phyloP scores from a whole-genome alignment of 2,329 filamentous ascomycete species.

The Monosporascus sp. region DNA sequence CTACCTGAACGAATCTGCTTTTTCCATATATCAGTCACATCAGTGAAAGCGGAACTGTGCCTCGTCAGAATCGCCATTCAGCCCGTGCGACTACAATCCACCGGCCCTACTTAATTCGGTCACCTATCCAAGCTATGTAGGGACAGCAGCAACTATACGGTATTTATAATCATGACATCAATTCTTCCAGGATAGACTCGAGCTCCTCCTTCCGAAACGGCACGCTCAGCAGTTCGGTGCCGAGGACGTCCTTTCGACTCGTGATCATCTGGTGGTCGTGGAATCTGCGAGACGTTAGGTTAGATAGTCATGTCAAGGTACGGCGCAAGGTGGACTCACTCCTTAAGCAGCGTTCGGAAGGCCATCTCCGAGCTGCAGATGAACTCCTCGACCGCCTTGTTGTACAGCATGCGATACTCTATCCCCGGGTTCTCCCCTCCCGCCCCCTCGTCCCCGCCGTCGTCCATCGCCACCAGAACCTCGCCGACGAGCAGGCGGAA shows the following conservation, averaged over 20 bases:
- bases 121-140: too few species aligned
- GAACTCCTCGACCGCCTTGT: constrained; percentile 94
- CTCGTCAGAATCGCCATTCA: too few species aligned
- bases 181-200: constrained; percentile 80
- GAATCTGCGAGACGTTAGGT: constrained; percentile 51
- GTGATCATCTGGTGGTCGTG: constrained; percentile 98
- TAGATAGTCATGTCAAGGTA: not conserved
- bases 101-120: too few species aligned
- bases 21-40: too few species aligned
- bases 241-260: constrained; percentile 76
- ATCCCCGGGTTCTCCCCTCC: constrained; percentile 61
- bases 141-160: too few species aligned
- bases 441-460: constrained; percentile 44
- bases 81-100: too few species aligned
- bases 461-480: constrained; percentile 66
- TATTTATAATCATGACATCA: constrained; percentile 31
- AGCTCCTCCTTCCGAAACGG: constrained; percentile 86
- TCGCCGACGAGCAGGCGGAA: constrained; percentile 83
- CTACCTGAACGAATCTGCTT: too few species aligned
- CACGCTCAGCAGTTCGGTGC: constrained; percentile 78
- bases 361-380: constrained; percentile 96
- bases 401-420: constrained; percentile 87
- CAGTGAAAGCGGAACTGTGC: too few species aligned
- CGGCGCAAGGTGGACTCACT: constrained; percentile 46
- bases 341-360: constrained; percentile 88